phyloP scores from a whole-genome alignment of 225 moss, liverwort and hornwort genomes.

The Neckera pumila region DNA sequence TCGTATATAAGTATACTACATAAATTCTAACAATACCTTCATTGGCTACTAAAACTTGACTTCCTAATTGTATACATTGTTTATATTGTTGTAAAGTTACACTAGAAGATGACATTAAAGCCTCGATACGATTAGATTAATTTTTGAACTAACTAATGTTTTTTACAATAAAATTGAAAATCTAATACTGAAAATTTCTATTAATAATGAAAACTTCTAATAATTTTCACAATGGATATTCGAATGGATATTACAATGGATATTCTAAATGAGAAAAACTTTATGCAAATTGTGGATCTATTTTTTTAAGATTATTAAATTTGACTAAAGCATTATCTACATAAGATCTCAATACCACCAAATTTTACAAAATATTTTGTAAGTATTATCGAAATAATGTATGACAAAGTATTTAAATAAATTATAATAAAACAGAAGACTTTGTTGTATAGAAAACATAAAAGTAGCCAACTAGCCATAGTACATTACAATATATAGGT shows the following conservation, averaged over 20 bases:
- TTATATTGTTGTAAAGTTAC: background rate
- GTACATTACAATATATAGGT: no score
- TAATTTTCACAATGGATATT: background rate
- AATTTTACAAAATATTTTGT: background rate
- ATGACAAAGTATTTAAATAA: background rate
- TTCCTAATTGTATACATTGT: background rate
- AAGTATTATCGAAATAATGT: background rate
- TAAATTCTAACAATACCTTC: no score
- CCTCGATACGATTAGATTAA: accelerated
- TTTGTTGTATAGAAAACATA: background rate
- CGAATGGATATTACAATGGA: no score
- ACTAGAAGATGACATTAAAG: background rate
- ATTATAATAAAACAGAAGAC: no score
- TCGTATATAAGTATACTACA: no score
- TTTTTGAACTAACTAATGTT: background rate
- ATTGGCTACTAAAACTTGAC: background rate
- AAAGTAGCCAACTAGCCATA: background rate
- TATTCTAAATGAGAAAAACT: background rate
- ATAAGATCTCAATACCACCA: background rate
- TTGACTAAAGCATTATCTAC: background rate
- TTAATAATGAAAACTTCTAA: background rate
- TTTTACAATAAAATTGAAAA: background rate
- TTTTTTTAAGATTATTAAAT: no score
- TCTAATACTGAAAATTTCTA: no score
- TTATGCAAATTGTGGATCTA: background rate